Conservation (phyloP, 2,329 filamentous ascomycete species). For the Gremmenia infestans region DNA sequence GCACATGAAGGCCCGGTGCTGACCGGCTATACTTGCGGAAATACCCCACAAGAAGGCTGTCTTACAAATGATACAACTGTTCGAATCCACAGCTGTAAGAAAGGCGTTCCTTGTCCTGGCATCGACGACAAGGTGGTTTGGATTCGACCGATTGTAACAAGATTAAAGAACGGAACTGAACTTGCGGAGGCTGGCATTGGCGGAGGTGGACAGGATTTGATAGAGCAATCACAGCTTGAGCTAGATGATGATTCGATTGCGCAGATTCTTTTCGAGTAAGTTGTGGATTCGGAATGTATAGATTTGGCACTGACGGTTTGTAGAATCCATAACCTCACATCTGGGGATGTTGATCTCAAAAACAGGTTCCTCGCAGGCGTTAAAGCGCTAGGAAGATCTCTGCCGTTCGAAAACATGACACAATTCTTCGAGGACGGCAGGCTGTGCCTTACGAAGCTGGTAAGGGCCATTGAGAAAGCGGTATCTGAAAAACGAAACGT, state of each 20-base stretch:
- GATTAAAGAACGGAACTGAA: conserved; percentile 53
- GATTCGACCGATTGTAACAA: conserved; percentile 74
- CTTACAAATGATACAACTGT: conserved; percentile 59
- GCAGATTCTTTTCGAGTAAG: conserved; percentile 39
- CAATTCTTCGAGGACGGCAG: conserved; percentile 16
- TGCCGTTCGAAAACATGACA: conserved; percentile 24
- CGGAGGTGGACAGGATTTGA: conserved; percentile 72
- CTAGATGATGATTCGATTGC: conserved; percentile 38
- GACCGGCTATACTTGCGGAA: conserved; percentile 70
- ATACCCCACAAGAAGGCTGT: conserved; percentile 63
- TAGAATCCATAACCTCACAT: conserved; percentile 22
- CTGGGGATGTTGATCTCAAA: conserved; percentile 33
- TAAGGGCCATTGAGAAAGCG: conserved; percentile 21
- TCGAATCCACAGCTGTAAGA: conserved; percentile 82
- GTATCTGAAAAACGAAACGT: conserved; percentile 9
- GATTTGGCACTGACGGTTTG: background rate
- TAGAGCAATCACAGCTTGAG: conserved; percentile 62
- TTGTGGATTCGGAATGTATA: conserved; percentile 46
- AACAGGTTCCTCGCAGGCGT: conserved; percentile 20
- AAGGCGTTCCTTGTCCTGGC: conserved; percentile 55
- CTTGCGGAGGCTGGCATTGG: conserved; percentile 72
- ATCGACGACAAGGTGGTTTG: conserved; percentile 55
- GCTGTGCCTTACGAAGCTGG: conserved; percentile 20
- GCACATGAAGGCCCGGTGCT: conserved; percentile 61
- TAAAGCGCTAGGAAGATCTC: conserved; percentile 16